Percentiles rank a stretch among this genome's conserved stretches.
phyloP scores from a whole-genome alignment of 257 asterid species.

The Gynochthodes officinalis region DNA sequence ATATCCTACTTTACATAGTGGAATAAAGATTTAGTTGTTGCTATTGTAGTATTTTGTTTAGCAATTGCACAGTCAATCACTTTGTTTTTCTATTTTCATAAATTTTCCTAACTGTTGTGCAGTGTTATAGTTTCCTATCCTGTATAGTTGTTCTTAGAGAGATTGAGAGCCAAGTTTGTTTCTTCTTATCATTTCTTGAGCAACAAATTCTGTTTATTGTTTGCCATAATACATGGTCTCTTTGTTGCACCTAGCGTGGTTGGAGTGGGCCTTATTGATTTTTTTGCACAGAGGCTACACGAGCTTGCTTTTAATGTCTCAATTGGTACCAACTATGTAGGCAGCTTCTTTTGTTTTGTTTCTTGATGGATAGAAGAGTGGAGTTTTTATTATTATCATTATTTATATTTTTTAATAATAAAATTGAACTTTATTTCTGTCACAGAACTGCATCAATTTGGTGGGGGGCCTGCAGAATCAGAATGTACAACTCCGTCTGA shows the following conservation, averaged over 20 bases:
- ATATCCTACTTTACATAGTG: no score
- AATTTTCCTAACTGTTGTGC: background rate
- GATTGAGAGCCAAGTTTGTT: background rate
- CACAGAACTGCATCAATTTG: conserved; percentile 39
- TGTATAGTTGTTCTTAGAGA: background rate
- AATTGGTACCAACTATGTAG: background rate
- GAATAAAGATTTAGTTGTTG: no score
- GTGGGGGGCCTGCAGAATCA: conserved; percentile 41
- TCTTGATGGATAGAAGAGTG: background rate
- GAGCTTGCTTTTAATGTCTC: background rate
- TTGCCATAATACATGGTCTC: background rate
- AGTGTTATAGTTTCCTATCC: background rate
- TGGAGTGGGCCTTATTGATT: background rate
- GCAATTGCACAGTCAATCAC: background rate
- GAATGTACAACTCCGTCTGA: conserved; percentile 39
- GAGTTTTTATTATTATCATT: background rate
- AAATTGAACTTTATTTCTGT: background rate
- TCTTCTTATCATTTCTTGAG: background rate
- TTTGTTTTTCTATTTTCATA: background rate
- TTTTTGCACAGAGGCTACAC: background rate
- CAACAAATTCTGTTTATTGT: background rate
- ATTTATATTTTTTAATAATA: no score
- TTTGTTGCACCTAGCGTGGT: background rate
- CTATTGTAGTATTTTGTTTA: no score
- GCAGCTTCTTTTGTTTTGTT: background rate